A percentile compares a stretch with the other conserved stretches of the same genome.
These are phyloP conservation scores for Aspergillus eucalypticola DNA, from an alignment of 2,329 filamentous ascomycete species.

Conservation along the genomic window DNA sequence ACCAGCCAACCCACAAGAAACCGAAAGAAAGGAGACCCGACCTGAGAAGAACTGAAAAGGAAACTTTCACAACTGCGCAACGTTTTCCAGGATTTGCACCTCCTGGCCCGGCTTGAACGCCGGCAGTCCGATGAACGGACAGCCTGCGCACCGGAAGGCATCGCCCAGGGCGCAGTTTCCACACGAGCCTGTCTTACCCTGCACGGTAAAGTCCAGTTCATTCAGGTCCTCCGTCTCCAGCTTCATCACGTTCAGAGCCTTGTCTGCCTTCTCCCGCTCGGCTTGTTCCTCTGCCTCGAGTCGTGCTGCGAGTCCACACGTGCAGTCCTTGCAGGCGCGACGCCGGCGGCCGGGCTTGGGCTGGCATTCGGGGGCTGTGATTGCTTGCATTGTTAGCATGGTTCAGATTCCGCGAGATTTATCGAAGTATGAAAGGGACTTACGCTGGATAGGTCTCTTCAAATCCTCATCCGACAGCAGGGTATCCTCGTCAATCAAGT, in stretches of 20 bases:
- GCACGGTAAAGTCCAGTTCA: conserved; percentile 95
- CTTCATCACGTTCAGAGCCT: conserved; percentile 56
- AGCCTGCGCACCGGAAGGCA: conserved; percentile 74
- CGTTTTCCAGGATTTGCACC: conserved; percentile 81
- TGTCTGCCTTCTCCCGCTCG: conserved; percentile 66
- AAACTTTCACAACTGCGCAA: conserved; percentile 68
- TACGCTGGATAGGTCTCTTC: conserved; percentile 76
- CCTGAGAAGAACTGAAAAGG: not conserved
- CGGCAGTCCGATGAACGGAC: conserved; percentile 86
- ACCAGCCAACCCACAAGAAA: not conserved
- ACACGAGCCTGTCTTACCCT: conserved; percentile 93
- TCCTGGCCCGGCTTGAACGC: conserved; percentile 98
- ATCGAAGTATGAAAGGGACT: conserved; percentile 39
- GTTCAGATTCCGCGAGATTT: not conserved
- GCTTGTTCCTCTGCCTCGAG: conserved; percentile 80
- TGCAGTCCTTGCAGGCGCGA: conserved; percentile 96
- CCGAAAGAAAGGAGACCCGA: not conserved
- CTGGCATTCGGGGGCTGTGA: conserved; percentile 75
- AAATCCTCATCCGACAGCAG: conserved; percentile 84
- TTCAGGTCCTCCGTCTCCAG: conserved; percentile 74
- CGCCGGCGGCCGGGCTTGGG: conserved; percentile 79
- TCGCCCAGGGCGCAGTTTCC: conserved; percentile 93
- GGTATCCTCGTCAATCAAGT: conserved; percentile 49
- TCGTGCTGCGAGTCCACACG: conserved; percentile 84
- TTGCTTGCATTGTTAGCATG: conserved; percentile 11